Evolutionary conservation across 805 yeast genomes (phyloP), one percentile per base, ranked within the genome.

Genomic region (Kodamaea fukazawae): DNA sequence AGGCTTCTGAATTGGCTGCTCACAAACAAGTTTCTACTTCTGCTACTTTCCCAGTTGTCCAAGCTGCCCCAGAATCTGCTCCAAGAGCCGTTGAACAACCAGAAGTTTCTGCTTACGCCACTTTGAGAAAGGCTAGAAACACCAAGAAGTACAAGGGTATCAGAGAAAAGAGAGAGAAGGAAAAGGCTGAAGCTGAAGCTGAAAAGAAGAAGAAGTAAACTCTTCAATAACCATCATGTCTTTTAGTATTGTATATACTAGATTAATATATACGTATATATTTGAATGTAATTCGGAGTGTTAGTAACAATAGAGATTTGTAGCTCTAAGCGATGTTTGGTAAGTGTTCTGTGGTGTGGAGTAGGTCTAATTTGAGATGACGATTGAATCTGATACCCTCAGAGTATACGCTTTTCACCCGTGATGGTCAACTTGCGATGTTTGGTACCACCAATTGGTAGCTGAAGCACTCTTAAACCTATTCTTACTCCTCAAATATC

Each of bases 151-250:
- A 79, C 85, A 78, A 73, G 71, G 99, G 99, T 81, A 78, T 80
- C 77, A 89, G 95, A 78, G 98, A 83, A 70, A 93, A 91, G 95
- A 86, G 96, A 78, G 96, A 96, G 65, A 81, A 71, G 69, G 97
- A 90, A 59, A 81, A 80, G 79, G 97, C 96, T 71, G 98, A 88
- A 78, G 98, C 97, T 72, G 99, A 90, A 79, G 96, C 95, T 77
- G 96, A 89, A 67, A 90, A 90, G 91, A 64, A 67, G 65, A 90
- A 90, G 90, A 88, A 88, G 83, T 88, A 86, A 82, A 62, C 49
- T 42, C 47, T 16, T 16, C 22, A 32, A n/a, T 22, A 14, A 25
- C 36, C 15, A 27, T 29, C 36, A 31, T 18, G 29, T 38, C 25
- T 35, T 35, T 38, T 38, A 38, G 42, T 38, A 37, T 37, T 37